Evolutionary conservation across 208 protist species (phyloP).

Genomic region (Trypanosomatidae sp.): DNA sequence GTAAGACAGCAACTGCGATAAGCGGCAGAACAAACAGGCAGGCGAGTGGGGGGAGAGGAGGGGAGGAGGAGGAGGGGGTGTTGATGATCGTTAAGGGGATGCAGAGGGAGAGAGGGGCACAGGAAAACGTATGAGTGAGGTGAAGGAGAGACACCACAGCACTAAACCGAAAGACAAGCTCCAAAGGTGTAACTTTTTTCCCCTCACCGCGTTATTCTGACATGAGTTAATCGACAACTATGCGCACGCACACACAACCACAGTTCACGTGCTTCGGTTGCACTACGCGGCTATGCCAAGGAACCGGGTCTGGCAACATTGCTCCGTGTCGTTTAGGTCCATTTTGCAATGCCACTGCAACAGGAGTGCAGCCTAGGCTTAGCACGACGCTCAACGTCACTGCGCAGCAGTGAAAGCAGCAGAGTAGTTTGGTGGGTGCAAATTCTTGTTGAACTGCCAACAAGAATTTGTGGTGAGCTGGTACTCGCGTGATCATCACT

Average conservation of each 20-base stretch:
- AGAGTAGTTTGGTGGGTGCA: neutral
- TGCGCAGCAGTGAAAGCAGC: too few species aligned
- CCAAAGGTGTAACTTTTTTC: neutral
- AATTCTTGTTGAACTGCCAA: neutral
- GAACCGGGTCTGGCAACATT: too few species aligned
- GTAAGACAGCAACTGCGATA: too few species aligned
- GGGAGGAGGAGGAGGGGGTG: neutral
- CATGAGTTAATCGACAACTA: neutral
- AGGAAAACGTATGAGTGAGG: neutral
- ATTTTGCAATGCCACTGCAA: too few species aligned
- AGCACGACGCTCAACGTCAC: too few species aligned
- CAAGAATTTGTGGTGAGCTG: neutral
- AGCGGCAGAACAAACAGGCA: too few species aligned
- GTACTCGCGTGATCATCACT: neutral
- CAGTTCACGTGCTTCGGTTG: neutral
- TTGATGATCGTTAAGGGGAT: neutral
- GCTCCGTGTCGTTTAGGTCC: too few species aligned
- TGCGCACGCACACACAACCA: neutral
- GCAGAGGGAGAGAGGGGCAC: neutral
- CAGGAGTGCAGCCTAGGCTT: too few species aligned
- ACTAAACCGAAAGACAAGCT: neutral
- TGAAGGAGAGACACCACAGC: neutral
- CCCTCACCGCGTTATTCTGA: neutral
- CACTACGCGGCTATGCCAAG: too few species aligned
- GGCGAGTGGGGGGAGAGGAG: neutral